These are phyloP conservation scores for Hypoxylon lenormandii DNA, from an alignment of 495 filamentous ascomycete genomes.

Conservation along the genomic window DNA sequence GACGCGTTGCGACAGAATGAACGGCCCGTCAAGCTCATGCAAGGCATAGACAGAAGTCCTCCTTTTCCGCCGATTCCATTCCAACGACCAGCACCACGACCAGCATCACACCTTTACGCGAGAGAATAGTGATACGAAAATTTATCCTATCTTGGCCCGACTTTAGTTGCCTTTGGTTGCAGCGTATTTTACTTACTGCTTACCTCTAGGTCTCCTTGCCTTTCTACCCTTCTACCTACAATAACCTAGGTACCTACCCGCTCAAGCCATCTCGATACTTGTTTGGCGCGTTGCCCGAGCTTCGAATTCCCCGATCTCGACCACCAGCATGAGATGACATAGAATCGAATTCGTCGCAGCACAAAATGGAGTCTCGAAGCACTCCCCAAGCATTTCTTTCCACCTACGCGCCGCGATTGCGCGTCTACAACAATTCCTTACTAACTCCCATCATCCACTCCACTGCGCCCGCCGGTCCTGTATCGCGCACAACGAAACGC, in stretches of 20 bases:
- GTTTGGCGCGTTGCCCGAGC: constrained; percentile 21
- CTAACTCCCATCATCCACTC: constrained; percentile 86
- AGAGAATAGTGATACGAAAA: background rate
- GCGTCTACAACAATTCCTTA: constrained; percentile 91
- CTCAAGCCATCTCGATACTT: background rate
- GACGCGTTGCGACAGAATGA: constrained; percentile 44
- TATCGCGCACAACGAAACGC: constrained; percentile 90
- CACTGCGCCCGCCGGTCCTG: constrained; percentile 70
- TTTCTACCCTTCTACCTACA: background rate
- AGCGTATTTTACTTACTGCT: background rate
- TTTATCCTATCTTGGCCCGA: background rate
- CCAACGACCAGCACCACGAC: constrained; percentile 10
- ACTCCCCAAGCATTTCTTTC: constrained; percentile 86
- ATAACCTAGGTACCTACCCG: background rate
- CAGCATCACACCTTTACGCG: background rate
- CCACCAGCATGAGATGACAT: constrained; percentile 41
- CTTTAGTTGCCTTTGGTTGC: background rate
- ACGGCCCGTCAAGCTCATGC: constrained; percentile 33
- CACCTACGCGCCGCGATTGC: constrained; percentile 89
- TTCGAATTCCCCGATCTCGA: constrained; percentile 15
- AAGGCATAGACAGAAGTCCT: constrained; percentile 19
- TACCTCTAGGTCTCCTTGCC: background rate
- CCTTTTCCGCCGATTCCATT: constrained; percentile 14
- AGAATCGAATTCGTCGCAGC: constrained; percentile 12
- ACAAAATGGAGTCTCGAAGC: constrained; percentile 58